Evolutionary conservation across 192 early-diverging fungal species (phyloP), one percentile per base, ranked within the genome.

Genomic region (Entomortierella beljakovae): DNA sequence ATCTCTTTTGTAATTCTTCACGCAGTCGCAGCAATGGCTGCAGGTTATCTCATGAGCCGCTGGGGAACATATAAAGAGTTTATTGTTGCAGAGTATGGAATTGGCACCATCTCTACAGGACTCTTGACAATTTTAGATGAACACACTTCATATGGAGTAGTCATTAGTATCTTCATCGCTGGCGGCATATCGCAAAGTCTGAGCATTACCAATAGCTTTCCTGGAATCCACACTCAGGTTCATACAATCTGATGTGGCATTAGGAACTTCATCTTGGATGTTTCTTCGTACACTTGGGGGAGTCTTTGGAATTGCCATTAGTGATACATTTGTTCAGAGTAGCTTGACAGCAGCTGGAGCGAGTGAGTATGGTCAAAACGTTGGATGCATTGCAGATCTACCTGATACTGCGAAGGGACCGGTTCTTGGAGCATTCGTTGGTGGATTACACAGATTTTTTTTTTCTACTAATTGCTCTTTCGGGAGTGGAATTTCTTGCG

Each of bases 1-100:
- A 77, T 96, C 48, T 91, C 93, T 3, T 86, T 90, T 32, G 85
- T 94, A n/a, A 51, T 89, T 10, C 26, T 32, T 9, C 25, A 33
- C 3, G 20, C 55, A 33, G 26, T 57, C 18, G 25, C 6, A 18
- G 55, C 55, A 18, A 57, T 57, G 25, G 18, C 31, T 20, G 55
- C 31, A 9, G 55, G 55, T 6, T 18, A 31, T 7, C 25, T 29
- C 7, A 57, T 57, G 55, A 57, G 28, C 26, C 55, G 55, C 9
- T 57, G 50, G 50, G 50, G 50, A 23, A 40, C 37, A 6, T 40
- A 40, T 13, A 40, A 40, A 40, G 37, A 40, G 37, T 40, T 40
- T 40, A 40, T 40, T 40, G 37, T 40, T 9, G 37, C 37, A 40
- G 37, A n/a, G n/a, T n/a, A n/a, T n/a, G n/a, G n/a, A n/a, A n/a